phyloP scores from a whole-genome alignment of 805 yeast species.

The Candida insectorum region DNA sequence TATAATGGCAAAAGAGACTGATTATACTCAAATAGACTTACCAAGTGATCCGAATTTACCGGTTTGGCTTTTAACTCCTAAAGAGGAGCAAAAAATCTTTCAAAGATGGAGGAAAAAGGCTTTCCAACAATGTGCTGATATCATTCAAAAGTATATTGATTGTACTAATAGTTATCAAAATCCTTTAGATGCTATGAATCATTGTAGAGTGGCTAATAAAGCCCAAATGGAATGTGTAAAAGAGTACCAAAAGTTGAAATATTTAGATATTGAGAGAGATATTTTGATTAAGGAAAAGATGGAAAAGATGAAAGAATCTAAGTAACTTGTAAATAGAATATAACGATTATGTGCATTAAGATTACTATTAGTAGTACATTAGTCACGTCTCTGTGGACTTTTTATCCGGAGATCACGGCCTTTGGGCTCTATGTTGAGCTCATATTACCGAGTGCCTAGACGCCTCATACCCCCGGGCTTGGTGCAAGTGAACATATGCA shows the following conservation, averaged over 20 bases:
- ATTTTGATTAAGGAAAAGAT: slow-evolving; percentile 55
- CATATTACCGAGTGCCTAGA: too few species aligned
- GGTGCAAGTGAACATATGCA: too few species aligned
- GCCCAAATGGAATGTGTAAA: slow-evolving; percentile 63
- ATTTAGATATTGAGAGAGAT: slow-evolving; percentile 68
- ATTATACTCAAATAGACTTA: slow-evolving; percentile 35
- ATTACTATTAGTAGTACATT: too few species aligned
- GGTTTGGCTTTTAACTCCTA: slow-evolving; percentile 72
- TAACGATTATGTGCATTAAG: too few species aligned
- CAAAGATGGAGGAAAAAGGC: slow-evolving; percentile 67
- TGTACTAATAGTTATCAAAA: slow-evolving; percentile 59
- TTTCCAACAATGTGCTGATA: slow-evolving; percentile 62
- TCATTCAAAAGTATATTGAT: slow-evolving; percentile 64
- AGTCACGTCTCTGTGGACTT: too few species aligned
- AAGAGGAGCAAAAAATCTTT: slow-evolving; percentile 70
- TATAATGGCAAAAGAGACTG: slow-evolving; percentile 20
- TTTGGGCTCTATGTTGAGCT: too few species aligned
- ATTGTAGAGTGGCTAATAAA: slow-evolving; percentile 57
- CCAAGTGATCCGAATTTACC: slow-evolving; percentile 53
- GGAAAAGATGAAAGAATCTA: slow-evolving; percentile 12
- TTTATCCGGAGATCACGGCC: too few species aligned
- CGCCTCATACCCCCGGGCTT: too few species aligned
- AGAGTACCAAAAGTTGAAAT: slow-evolving; percentile 56
- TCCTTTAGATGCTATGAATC: slow-evolving; percentile 62
- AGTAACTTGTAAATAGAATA: slow-evolving; percentile 5